Conservation (phyloP, 2,329 filamentous ascomycete genomes). For the Pseudogymnoascus sp. region DNA sequence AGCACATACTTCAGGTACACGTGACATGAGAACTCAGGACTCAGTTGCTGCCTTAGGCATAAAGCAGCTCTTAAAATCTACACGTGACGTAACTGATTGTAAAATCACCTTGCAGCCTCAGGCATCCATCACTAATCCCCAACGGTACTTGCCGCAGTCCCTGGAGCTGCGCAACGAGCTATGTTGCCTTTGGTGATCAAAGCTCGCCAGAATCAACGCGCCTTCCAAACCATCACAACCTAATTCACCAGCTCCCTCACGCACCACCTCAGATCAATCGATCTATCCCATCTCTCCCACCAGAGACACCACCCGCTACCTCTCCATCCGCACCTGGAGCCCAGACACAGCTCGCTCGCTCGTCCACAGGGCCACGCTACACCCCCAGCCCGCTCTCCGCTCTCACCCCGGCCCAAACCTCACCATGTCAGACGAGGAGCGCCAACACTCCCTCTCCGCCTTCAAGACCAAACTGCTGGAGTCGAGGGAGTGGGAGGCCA, state of each 20-base stretch:
- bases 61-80: no score
- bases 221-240: background rate
- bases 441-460: conserved; percentile 62
- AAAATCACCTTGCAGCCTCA: background rate
- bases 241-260: background rate
- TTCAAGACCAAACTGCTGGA: conserved; percentile 81
- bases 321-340: background rate
- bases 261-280: background rate
- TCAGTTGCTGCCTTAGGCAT: background rate
- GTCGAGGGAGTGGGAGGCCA: conserved; percentile 97
- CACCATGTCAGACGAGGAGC: conserved; percentile 39
- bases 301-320: background rate
- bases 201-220: background rate
- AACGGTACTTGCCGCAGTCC: background rate
- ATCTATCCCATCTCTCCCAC: background rate
- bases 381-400: background rate
- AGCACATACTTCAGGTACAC: background rate
- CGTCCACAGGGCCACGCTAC: conserved; percentile 1
- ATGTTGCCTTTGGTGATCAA: conserved; percentile 2
- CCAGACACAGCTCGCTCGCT: background rate
- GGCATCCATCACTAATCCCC: background rate
- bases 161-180: conserved; percentile 1
- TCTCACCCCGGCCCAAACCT: background rate
- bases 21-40: background rate
- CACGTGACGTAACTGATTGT: background rate